These are phyloP conservation scores for Xylariaceae sp. DNA, from an alignment of 2,329 filamentous ascomycete species.

Conservation along the genomic window DNA sequence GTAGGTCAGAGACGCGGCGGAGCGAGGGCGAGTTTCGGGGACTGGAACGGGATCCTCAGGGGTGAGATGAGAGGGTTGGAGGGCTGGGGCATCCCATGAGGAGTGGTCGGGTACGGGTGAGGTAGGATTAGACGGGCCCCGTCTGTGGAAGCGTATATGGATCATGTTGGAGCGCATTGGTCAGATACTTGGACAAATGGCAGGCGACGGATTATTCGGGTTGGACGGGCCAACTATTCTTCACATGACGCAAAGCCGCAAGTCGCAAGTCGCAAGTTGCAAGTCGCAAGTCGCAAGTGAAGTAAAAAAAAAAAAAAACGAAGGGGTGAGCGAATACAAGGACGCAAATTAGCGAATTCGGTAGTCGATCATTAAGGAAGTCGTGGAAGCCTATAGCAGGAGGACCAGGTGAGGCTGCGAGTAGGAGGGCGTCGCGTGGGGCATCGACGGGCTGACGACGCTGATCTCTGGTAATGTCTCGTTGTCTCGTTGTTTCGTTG, in stretches of 20 bases:
- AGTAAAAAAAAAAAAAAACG: too few species aligned
- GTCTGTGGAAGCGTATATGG: conserved; percentile 54
- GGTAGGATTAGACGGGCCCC: conserved; percentile 50
- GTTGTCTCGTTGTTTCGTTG: too few species aligned
- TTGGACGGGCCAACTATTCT: background rate
- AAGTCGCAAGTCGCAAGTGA: too few species aligned
- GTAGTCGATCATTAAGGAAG: background rate
- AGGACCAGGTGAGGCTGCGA: background rate
- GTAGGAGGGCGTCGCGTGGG: background rate
- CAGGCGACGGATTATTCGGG: background rate
- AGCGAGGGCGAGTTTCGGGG: conserved; percentile 40
- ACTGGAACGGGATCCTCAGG: conserved; percentile 40
- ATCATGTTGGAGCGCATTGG: conserved; percentile 36
- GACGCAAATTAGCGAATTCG: background rate
- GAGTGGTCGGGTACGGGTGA: conserved; percentile 47
- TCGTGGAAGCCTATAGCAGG: background rate
- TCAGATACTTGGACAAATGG: background rate
- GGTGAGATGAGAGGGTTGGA: conserved; percentile 39
- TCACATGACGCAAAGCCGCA: background rate
- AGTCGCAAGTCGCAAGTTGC: too few species aligned
- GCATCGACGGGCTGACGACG: background rate
- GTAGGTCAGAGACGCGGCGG: conserved; percentile 27
- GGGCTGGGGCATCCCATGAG: conserved; percentile 36
- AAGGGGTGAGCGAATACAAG: background rate
- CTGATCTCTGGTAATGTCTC: background rate